Evolutionary conservation across 768 basidiomycete genomes (phyloP).

Genomic region (Podaxis sp.): DNA sequence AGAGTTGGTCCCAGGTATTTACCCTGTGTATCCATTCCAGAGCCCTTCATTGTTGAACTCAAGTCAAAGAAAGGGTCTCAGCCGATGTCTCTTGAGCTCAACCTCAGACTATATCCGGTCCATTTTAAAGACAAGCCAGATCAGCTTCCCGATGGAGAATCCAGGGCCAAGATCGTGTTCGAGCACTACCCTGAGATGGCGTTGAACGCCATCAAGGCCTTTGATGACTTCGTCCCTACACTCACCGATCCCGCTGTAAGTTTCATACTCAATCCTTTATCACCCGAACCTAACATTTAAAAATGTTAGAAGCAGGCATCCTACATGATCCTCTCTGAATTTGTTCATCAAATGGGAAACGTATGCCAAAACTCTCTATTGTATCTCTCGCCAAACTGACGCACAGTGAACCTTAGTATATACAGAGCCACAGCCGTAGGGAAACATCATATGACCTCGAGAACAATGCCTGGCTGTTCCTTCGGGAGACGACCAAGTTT

Average conservation of each 20-base stretch:
- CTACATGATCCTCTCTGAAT: background rate
- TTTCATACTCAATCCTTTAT: background rate
- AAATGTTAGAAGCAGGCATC: background rate
- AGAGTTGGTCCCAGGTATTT: background rate
- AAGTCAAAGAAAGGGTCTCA: background rate
- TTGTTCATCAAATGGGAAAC: background rate
- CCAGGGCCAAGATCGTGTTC: background rate
- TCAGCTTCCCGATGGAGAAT: background rate
- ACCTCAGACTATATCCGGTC: background rate
- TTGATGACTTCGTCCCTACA: background rate
- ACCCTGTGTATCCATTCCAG: background rate
- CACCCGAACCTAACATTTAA: background rate
- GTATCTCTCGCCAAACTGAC: background rate
- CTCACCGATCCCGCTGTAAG: background rate
- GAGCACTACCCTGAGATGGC: background rate
- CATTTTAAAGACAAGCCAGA: background rate
- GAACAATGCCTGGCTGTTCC: slow-evolving; percentile 1
- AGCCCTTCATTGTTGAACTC: slow-evolving; percentile 1
- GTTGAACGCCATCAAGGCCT: background rate
- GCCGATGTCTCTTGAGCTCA: background rate
- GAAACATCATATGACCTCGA: background rate
- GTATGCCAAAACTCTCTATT: background rate
- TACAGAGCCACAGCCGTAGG: background rate
- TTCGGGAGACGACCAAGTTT: background rate
- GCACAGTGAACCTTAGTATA: background rate